Evolutionary conservation across 2,329 filamentous ascomycete genomes (phyloP), one percentile per base, ranked within the genome.

Genomic region (Hymenoscyphus linearis): DNA sequence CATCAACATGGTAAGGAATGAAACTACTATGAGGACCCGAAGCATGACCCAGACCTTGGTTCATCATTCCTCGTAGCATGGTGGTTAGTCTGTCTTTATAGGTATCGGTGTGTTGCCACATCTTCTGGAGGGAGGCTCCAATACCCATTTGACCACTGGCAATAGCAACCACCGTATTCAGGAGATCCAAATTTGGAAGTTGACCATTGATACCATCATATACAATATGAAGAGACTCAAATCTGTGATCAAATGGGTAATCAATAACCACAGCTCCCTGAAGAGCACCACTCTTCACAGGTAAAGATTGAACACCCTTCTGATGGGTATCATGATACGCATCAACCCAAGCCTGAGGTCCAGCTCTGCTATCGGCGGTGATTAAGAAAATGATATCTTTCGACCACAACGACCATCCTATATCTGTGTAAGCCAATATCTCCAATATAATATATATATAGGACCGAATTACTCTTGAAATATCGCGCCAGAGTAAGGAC

Each of bases 141-240:
- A 97, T 92, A 56, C 91, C 91, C 90, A 98, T 96, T 77, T 99
- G 95, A 0, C 91, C 90, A 53, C 84, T 86, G 0, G 93, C 91
- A 62, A 99, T 93, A 64, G 87, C 86, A 18, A 93, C 89, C 4
- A 96, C 89, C 0, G 92, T 96, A 76, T 99, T 99, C 78, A 99
- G 89, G 27, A 99, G 83, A 74, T 99, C 95, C 3, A 99, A 82
- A 70, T 99, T 99, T 1, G 95, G 93, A 47, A 99, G 81, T 71
- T 97, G 93, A 2, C 95, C 95, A 72, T 99, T 99, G 69, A 95
- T 86, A 26, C 95, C 95, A 72, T 99, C 95, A 73, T 99, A 99
- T 31, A 95, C 84, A 59, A 99, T 85, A 71, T 98, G 93, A 34
- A 99, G 78, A 58, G 89, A 89, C 67, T 96, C 88, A 74, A 97